A percentile compares a stretch with the other conserved stretches of the same genome.
Conservation (phyloP, 768 basidiomycete species). For the Panus rudis region DNA sequence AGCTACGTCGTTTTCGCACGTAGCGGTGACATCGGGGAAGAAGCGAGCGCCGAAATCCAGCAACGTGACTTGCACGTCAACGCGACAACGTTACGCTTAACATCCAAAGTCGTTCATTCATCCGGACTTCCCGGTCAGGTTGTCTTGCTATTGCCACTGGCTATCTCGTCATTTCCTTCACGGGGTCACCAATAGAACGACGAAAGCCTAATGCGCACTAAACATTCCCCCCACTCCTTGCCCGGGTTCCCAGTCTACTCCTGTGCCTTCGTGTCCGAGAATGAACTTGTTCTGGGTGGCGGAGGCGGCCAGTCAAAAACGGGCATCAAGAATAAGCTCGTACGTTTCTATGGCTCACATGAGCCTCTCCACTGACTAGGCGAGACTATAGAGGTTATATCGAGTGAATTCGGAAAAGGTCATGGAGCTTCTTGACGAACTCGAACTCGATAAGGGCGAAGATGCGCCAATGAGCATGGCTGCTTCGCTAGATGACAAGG, state of each 20-base stretch:
- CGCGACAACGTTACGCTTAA: too few relatives aligned
- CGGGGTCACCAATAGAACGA: too few relatives aligned
- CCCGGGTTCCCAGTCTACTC: slow-evolving; percentile 87
- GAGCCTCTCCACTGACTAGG: neutral
- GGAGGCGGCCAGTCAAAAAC: slow-evolving; percentile 82
- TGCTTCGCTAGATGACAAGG: slow-evolving; percentile 45
- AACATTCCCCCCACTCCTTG: slow-evolving; percentile 72
- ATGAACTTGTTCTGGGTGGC: slow-evolving; percentile 75
- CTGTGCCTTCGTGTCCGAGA: slow-evolving; percentile 68
- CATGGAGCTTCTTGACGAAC: slow-evolving; percentile 55
- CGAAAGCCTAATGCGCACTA: slow-evolving; percentile 79
- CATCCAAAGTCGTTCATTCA: too few relatives aligned
- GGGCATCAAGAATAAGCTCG: slow-evolving; percentile 93
- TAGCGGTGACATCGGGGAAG: too few relatives aligned
- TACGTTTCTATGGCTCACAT: slow-evolving; percentile 32
- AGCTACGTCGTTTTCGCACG: too few relatives aligned
- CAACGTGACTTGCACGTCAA: too few relatives aligned
- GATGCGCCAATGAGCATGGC: slow-evolving; percentile 98
- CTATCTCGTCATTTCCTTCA: too few relatives aligned
- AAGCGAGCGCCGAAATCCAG: too few relatives aligned
- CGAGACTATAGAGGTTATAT: slow-evolving; percentile 56
- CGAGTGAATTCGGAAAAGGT: slow-evolving; percentile 44
- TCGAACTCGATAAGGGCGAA: slow-evolving; percentile 71
- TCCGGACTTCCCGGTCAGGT: too few relatives aligned
- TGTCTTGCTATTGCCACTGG: too few relatives aligned